Percentiles rank a stretch among this genome's conserved stretches.
These are phyloP conservation scores for Fusarium sp. DNA, from an alignment of 2,329 filamentous ascomycete genomes.

Conservation along the genomic window DNA sequence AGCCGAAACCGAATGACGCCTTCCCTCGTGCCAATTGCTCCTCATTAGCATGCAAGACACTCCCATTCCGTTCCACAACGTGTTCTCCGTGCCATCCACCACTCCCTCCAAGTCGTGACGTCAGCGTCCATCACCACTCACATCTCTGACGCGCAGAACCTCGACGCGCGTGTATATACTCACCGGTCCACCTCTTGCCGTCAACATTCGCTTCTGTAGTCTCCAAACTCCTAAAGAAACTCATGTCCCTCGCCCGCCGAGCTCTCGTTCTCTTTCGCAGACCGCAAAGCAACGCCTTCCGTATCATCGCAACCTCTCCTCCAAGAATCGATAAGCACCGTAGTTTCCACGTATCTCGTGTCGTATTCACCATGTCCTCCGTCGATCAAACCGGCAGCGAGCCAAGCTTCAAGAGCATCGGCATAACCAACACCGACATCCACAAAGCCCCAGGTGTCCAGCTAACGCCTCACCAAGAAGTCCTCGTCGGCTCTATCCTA, in stretches of 20 bases:
- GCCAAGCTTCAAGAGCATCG: slow-evolving; percentile 11
- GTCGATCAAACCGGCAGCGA: not conserved
- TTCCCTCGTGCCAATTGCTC: not conserved
- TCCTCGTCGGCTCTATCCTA: slow-evolving; percentile 17
- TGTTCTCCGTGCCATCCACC: not conserved
- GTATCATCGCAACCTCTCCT: not conserved
- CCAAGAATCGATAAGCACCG: not conserved
- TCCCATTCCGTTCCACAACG: not conserved
- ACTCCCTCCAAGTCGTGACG: slow-evolving; percentile 17
- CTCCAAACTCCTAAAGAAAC: slow-evolving; percentile 1
- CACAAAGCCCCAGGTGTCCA: not conserved
- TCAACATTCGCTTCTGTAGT: not conserved
- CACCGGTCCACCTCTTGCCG: not conserved
- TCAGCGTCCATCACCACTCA: slow-evolving; percentile 8
- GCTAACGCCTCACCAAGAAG: slow-evolving; percentile 4
- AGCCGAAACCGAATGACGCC: no score
- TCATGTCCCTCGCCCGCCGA: not conserved
- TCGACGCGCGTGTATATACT: slow-evolving; percentile 1
- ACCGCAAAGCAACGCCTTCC: not conserved
- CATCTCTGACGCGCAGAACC: slow-evolving; percentile 17
- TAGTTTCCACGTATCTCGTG: not conserved
- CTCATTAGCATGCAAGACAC: not conserved
- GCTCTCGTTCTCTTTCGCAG: not conserved
- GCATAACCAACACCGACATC: slow-evolving; percentile 13
- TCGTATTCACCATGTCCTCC: not conserved